phyloP scores from a whole-genome alignment of 1,284 basidiomycete genomes.

The Rhodotorula sp. region DNA sequence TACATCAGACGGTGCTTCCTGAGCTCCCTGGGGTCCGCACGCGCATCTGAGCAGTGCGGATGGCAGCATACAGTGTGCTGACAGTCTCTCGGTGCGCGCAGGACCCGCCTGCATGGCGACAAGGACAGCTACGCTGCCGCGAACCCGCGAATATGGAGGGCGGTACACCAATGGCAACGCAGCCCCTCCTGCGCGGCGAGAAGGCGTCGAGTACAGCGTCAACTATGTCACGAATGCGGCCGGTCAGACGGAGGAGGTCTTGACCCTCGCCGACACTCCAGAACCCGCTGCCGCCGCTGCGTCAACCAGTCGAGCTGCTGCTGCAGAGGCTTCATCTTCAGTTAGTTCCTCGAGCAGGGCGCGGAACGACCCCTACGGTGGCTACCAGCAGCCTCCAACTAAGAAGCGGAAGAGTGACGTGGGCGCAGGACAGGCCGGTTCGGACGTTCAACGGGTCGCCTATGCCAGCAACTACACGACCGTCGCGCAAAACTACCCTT shows the following conservation, averaged over 20 bases:
- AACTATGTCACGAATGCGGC: conserved; percentile 18
- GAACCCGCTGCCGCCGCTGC: conserved; percentile 16
- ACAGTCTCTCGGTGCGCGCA: too few species aligned
- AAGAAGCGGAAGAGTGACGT: conserved; percentile 38
- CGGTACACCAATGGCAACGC: background rate
- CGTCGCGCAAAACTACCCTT: background rate
- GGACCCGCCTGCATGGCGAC: too few species aligned
- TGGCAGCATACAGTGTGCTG: too few species aligned
- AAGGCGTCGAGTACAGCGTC: conserved; percentile 26
- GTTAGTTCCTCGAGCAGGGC: conserved; percentile 2
- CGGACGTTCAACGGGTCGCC: background rate
- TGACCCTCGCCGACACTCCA: conserved; percentile 40
- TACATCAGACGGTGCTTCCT: too few species aligned
- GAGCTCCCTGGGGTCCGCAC: too few species aligned
- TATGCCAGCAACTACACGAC: background rate
- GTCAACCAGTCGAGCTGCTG: background rate
- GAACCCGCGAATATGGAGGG: background rate
- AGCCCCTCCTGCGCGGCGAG: background rate
- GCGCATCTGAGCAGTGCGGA: too few species aligned
- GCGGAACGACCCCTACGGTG: conserved; percentile 5
- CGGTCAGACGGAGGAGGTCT: conserved; percentile 29
- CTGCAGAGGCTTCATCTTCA: too few species aligned
- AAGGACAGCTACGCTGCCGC: too few species aligned
- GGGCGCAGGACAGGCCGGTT: background rate
- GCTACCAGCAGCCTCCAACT: conserved; percentile 12